Percentiles rank a stretch among this genome's conserved stretches.
Evolutionary conservation across 2,329 filamentous ascomycete genomes (phyloP).

Genomic region (Scortechinia acanthostroma): DNA sequence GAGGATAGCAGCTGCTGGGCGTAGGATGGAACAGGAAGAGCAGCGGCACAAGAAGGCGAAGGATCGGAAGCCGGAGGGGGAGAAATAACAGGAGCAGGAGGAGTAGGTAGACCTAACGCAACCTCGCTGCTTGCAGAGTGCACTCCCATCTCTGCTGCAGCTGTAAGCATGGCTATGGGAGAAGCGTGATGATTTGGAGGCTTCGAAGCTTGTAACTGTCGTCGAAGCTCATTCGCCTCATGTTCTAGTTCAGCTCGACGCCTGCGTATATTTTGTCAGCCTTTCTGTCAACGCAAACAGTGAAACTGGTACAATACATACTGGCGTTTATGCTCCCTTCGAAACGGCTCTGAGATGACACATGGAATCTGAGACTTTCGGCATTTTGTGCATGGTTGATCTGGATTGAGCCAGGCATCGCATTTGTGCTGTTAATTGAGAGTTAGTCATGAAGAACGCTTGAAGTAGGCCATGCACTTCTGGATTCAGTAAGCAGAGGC

Average conservation of each 20-base stretch:
- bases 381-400: slow-evolving; percentile 24
- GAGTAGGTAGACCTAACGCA: slow-evolving; percentile 9
- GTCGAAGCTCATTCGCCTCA: slow-evolving; percentile 23
- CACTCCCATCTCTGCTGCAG: slow-evolving; percentile 18
- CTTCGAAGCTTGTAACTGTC: slow-evolving; percentile 16
- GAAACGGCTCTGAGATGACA: slow-evolving; percentile 29
- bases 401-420: slow-evolving; percentile 23
- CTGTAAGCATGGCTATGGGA: slow-evolving; percentile 16
- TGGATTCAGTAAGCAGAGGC: background rate
- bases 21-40: background rate
- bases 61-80: no score
- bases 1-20: background rate
- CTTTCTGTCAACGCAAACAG: background rate
- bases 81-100: background rate
- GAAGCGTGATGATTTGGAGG: slow-evolving; percentile 8
- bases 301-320: slow-evolving; percentile 5
- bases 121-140: slow-evolving; percentile 11
- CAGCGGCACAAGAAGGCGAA: no score
- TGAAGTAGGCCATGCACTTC: no score
- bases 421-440: slow-evolving; percentile 12
- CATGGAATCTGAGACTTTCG: slow-evolving; percentile 22
- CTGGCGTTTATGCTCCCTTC: slow-evolving; percentile 29
- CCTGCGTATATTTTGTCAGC: slow-evolving; percentile 12
- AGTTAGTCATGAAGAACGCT: no score
- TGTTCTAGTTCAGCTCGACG: slow-evolving; percentile 24